Evolutionary conservation across 352 stramenopile species (phyloP), one percentile per base, ranked within the genome.

Genomic region (Blastocystis sp.): DNA sequence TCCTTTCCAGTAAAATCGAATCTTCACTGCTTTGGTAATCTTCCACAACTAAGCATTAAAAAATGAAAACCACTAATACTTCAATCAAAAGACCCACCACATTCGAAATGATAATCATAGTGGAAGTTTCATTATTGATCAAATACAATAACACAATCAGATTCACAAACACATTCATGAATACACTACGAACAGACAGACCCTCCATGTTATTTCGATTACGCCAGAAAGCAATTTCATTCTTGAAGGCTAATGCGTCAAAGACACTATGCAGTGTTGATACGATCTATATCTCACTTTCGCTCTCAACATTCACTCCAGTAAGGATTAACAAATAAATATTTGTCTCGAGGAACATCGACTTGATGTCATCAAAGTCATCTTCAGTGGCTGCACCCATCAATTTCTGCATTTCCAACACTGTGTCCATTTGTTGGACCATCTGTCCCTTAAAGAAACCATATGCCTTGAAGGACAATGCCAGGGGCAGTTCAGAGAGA

Each of bases 161-260:
- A 91, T 98, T 96, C 91, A 98, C 98, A 89, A 98, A 95, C 91
- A 96, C 95, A 90, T 98, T 98, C 53, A 98, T 92, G 90, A 96
- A 95, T 24, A 98, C 92, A 7, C 94, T 95, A 58, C 95, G 93
- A 40, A 98, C 93, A 84, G 94, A 98, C 7, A 99, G 91, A 0
- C 97, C 97, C 40, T 94, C 95, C 27, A 98, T 93, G 90, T 94
- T 98, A 68, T 98, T 98, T 88, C 98, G 97, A 79, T 97, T 96
- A 60, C 94, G 92, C 97, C 97, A 99, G 91, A 99, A 99, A 60
- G 94, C 95, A 87, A 99, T 96, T 91, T 99, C 97, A 90, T 96
- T 98, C 91, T 98, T 98, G 91, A 99, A 99, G 13, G 97, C 97
- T 68, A 99, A 89, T 89, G 98, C 98, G 90, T 99, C 96, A 91